phyloP scores from a whole-genome alignment of 2,329 filamentous ascomycete species.

The Aspergillus amoenus region DNA sequence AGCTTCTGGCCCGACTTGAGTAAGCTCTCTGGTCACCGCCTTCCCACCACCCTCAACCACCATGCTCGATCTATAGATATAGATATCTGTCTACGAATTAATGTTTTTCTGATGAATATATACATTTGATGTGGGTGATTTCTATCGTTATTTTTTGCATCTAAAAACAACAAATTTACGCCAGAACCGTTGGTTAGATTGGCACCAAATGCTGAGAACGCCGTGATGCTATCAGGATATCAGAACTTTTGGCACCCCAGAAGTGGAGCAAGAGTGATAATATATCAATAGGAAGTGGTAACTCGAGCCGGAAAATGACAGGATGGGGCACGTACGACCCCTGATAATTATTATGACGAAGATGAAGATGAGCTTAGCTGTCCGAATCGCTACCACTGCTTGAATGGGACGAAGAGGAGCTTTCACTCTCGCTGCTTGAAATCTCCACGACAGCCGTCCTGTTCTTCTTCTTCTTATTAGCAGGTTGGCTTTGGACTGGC shows the following conservation, averaged over 20 bases:
- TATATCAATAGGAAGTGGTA: neutral
- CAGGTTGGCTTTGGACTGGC: neutral
- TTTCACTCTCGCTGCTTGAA: slow-evolving; percentile 31
- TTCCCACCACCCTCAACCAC: slow-evolving; percentile 15
- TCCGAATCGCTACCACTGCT: slow-evolving; percentile 16
- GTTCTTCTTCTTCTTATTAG: slow-evolving; percentile 18
- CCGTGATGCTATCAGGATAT: slow-evolving; percentile 15
- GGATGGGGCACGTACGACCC: neutral
- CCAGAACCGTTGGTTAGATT: neutral
- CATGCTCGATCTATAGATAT: neutral
- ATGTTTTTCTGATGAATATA: neutral
- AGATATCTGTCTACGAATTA: neutral
- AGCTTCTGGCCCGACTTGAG: slow-evolving; percentile 29
- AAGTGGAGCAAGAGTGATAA: neutral
- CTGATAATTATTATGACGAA: neutral
- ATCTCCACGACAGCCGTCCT: slow-evolving; percentile 42
- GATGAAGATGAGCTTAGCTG: neutral
- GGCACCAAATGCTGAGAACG: neutral
- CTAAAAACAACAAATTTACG: neutral
- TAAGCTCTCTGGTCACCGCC: slow-evolving; percentile 35
- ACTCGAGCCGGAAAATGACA: neutral
- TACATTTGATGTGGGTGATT: neutral
- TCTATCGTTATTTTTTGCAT: neutral
- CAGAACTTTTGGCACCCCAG: slow-evolving; percentile 15
- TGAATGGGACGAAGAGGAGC: slow-evolving; percentile 14